Evolutionary conservation across 2,329 filamentous ascomycete genomes (phyloP).

Genomic region (Alternaria panax): DNA sequence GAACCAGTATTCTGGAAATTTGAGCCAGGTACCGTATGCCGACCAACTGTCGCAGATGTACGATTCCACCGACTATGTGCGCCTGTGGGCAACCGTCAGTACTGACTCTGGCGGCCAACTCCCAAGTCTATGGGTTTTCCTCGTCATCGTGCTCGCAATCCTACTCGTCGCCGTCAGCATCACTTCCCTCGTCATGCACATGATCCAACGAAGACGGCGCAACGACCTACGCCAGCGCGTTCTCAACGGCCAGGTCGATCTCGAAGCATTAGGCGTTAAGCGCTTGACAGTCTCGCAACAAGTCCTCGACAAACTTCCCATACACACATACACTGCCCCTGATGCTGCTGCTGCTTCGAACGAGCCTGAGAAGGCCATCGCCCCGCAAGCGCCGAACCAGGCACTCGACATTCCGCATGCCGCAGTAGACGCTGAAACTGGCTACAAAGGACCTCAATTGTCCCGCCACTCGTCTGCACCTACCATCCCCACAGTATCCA

Average conservation of each 20-base stretch:
- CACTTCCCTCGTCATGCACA: conserved; percentile 77
- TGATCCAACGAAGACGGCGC: conserved; percentile 75
- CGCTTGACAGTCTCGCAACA: conserved; percentile 76
- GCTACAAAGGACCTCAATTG: conserved; percentile 20
- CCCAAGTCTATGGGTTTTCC: conserved; percentile 82
- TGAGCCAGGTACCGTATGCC: conserved; percentile 59
- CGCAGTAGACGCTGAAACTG: conserved; percentile 24
- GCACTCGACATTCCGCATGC: conserved; percentile 18
- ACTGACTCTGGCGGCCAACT: conserved; percentile 64
- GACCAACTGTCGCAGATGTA: conserved; percentile 50
- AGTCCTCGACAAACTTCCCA: conserved; percentile 75
- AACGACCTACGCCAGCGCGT: conserved; percentile 73
- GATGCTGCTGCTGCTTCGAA: conserved; percentile 1
- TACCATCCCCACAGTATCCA: conserved; percentile 14
- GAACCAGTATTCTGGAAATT: conserved; percentile 77
- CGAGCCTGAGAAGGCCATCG: conserved; percentile 27
- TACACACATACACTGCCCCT: conserved; percentile 72
- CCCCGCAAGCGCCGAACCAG: conserved; percentile 16
- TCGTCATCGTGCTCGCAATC: conserved; percentile 72
- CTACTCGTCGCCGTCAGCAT: conserved; percentile 71
- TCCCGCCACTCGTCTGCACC: conserved; percentile 31
- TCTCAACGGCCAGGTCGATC: conserved; percentile 78
- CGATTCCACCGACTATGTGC: conserved; percentile 54
- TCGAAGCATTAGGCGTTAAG: conserved; percentile 86
- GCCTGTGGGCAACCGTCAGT: conserved; percentile 61